Conservation (phyloP, 1,284 basidiomycete genomes). For the Porodaedalea pini region DNA sequence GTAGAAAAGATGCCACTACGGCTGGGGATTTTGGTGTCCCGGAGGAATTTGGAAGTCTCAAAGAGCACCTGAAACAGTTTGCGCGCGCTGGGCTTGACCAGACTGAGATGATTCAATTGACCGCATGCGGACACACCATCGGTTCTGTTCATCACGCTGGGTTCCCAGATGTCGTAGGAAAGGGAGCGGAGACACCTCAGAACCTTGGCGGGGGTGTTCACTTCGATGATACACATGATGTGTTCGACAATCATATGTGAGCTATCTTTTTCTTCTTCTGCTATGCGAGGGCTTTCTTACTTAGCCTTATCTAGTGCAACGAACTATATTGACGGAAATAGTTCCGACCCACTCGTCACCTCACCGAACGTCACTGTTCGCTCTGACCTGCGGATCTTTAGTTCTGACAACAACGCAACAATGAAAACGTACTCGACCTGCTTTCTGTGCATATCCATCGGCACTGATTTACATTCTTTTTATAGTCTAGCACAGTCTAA, state of each 20-base stretch:
- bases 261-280: neutral
- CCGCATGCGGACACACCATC: conserved; percentile 30
- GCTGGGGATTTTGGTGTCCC: conserved; percentile 28
- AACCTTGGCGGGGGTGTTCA: conserved; percentile 13
- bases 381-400: conserved; percentile 26
- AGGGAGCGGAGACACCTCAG: conserved; percentile 4
- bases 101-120: conserved; percentile 28
- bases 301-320: conserved; percentile 20
- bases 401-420: conserved; percentile 28
- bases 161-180: conserved; percentile 28
- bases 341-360: conserved; percentile 24
- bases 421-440: conserved; percentile 19
- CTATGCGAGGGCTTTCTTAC: neutral
- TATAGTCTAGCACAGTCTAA: conserved; percentile 16
- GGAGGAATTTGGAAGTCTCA: conserved; percentile 26
- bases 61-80: conserved; percentile 24
- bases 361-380: conserved; percentile 22
- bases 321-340: conserved; percentile 24
- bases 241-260: conserved; percentile 24
- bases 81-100: conserved; percentile 26
- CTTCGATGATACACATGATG: conserved; percentile 22
- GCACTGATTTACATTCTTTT: neutral
- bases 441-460: neutral
- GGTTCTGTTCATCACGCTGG: conserved; percentile 28
- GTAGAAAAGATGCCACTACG: conserved; percentile 28